Evolutionary conservation across 2,329 filamentous ascomycete species (phyloP).

Genomic region (Colletotrichum sp.): DNA sequence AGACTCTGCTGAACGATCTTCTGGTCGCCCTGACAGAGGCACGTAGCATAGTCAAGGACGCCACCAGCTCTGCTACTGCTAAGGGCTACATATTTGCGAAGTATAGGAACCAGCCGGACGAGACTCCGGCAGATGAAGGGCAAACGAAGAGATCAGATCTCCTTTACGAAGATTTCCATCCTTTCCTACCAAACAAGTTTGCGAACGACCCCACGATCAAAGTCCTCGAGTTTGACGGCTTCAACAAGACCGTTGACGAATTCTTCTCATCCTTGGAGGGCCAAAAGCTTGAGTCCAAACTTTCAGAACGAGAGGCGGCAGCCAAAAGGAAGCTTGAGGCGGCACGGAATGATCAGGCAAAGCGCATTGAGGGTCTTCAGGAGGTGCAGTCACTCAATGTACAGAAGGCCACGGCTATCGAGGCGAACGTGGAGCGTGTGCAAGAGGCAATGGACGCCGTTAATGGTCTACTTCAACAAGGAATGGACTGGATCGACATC

Average conservation of each 20-base stretch:
- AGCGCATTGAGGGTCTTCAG: slow-evolving; percentile 83
- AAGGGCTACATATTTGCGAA: slow-evolving; percentile 91
- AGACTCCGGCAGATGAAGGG: slow-evolving; percentile 32
- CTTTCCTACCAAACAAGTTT: slow-evolving; percentile 85
- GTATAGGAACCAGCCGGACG: slow-evolving; percentile 39
- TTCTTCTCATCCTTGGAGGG: slow-evolving; percentile 98
- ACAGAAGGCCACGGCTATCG: slow-evolving; percentile 87
- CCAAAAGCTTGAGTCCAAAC: slow-evolving; percentile 83
- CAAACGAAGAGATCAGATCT: slow-evolving; percentile 52
- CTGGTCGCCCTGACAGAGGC: slow-evolving; percentile 74
- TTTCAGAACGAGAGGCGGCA: slow-evolving; percentile 80
- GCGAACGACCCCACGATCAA: slow-evolving; percentile 67
- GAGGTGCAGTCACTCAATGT: slow-evolving; percentile 82
- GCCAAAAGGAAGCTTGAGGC: slow-evolving; percentile 86
- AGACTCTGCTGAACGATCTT: slow-evolving; percentile 68
- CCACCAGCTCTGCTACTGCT: slow-evolving; percentile 68
- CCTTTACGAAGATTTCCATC: slow-evolving; percentile 94
- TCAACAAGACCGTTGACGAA: slow-evolving; percentile 93
- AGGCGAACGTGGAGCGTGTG: slow-evolving; percentile 88
- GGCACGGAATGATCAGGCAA: slow-evolving; percentile 83
- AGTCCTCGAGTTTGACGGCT: slow-evolving; percentile 80
- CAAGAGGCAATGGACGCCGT: slow-evolving; percentile 93
- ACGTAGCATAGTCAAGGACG: slow-evolving; percentile 69
- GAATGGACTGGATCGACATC: slow-evolving; percentile 98
- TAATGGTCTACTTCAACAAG: slow-evolving; percentile 87